phyloP scores from a whole-genome alignment of 805 yeast genomes.

The Ogataea dorogensis region DNA sequence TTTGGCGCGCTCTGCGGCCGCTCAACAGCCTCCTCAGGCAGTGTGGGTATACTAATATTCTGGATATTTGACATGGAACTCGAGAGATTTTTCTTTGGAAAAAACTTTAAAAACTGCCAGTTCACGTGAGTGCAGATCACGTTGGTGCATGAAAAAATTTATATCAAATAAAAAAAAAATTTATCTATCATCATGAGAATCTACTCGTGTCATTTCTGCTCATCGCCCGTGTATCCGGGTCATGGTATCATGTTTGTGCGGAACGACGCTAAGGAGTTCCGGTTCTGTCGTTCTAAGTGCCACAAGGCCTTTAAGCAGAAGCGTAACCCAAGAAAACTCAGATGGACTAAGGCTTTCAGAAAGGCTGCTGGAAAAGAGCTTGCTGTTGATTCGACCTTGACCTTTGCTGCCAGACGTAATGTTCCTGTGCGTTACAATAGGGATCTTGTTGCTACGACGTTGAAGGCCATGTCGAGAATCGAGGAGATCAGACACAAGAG shows the following conservation, averaged over 20 bases:
- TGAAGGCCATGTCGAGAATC: constrained; percentile 92
- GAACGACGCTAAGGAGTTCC: constrained; percentile 95
- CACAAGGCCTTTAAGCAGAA: constrained; percentile 97
- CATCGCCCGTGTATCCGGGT: constrained; percentile 92
- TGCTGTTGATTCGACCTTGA: constrained; percentile 94
- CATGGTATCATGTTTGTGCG: constrained; percentile 98
- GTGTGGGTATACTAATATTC: constrained; percentile 52
- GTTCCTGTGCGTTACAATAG: constrained; percentile 97
- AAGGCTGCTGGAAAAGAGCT: constrained; percentile 98
- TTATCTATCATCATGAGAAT: constrained; percentile 60
- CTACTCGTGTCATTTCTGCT: constrained; percentile 92
- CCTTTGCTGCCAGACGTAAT: constrained; percentile 96
- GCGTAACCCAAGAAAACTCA: constrained; percentile 96
- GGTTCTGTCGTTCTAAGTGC: constrained; percentile 97
- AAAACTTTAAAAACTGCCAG: no score
- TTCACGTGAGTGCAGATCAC: constrained; percentile 7
- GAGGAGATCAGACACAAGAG: constrained; percentile 95
- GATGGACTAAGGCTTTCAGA: constrained; percentile 98
- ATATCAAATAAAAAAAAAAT: constrained; percentile 1
- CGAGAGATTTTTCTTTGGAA: not conserved
- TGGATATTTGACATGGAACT: constrained; percentile 28
- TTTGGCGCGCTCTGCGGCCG: constrained; percentile 7
- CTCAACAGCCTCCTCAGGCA: constrained; percentile 34
- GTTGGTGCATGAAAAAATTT: constrained; percentile 1
- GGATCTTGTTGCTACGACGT: constrained; percentile 90